These are phyloP conservation scores for Exophiala spinifera DNA, from an alignment of 2,329 filamentous ascomycete genomes.

Conservation along the genomic window DNA sequence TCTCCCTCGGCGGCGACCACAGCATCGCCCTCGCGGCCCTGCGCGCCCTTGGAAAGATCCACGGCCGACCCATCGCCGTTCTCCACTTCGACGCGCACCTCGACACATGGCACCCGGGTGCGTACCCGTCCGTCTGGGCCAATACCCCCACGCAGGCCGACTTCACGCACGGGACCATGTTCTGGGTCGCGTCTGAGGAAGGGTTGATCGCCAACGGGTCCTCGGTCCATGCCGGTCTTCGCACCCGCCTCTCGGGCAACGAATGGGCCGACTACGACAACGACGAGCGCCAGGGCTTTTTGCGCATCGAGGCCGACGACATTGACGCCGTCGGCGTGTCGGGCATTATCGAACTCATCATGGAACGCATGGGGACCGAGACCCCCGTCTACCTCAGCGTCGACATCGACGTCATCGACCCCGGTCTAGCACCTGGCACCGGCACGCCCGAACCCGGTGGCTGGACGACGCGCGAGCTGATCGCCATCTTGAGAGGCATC, in stretches of 20 bases:
- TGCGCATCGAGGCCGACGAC: slow-evolving; percentile 77
- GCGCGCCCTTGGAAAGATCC: slow-evolving; percentile 60
- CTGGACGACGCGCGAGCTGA: slow-evolving; percentile 86
- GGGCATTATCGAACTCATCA: slow-evolving; percentile 68
- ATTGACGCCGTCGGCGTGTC: slow-evolving; percentile 76
- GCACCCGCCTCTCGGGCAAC: slow-evolving; percentile 68
- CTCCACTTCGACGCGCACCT: slow-evolving; percentile 65
- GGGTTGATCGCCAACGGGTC: slow-evolving; percentile 71
- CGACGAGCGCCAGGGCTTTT: slow-evolving; percentile 73
- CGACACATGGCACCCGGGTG: slow-evolving; percentile 77
- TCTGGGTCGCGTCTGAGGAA: slow-evolving; percentile 81
- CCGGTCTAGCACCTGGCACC: slow-evolving; percentile 67
- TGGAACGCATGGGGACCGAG: slow-evolving; percentile 68
- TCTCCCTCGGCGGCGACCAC: slow-evolving; percentile 73
- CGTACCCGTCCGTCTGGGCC: slow-evolving; percentile 75
- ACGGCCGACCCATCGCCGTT: slow-evolving; percentile 63
- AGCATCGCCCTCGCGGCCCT: slow-evolving; percentile 67
- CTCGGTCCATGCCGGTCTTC: slow-evolving; percentile 77
- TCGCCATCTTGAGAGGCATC: slow-evolving; percentile 75
- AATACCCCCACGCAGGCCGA: slow-evolving; percentile 57
- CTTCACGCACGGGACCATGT: slow-evolving; percentile 89
- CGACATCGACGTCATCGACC: slow-evolving; percentile 79
- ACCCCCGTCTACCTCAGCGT: slow-evolving; percentile 77
- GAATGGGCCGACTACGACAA: slow-evolving; percentile 68
- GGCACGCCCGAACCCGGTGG: slow-evolving; percentile 88